Evolutionary conservation across 345 rosid genomes (phyloP), one percentile per base, ranked within the genome.

Genomic region (Eutrema yunnanense): DNA sequence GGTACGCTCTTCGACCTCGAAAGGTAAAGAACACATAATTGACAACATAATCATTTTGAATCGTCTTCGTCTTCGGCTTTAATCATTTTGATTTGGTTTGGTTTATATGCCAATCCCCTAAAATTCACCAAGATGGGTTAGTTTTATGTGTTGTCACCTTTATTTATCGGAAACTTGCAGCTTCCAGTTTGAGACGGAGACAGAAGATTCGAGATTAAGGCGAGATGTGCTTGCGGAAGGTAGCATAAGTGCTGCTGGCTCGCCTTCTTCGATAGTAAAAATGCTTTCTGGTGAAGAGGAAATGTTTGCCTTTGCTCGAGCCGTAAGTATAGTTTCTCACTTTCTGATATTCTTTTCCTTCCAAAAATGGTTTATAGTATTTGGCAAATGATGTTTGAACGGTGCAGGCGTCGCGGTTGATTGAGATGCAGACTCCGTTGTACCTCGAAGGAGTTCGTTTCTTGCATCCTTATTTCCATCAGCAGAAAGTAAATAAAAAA

Each of bases 181-280:
- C 80, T 90, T 94, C 80, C 96, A 94, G 78, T 94, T 89, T 65
- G 98, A 94, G 83, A 85, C 92, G 9, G 97, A 93, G 83, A 84
- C 78, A 12, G 96, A 90, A 84, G 95, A 82, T 50, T 63, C 84
- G 3, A 90, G 86, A 78, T 95, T 93, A 78, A 85, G 96, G 37
- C 73, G 88, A 69, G 74, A 90, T 79, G 98, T 90, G 76, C 74
- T 85, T 75, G 84, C 87, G 33, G 90, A 86, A 84, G 98, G 88
- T 63, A 84, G 63, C 71, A 86, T 84, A 69, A 79, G 94, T 61
- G 81, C 90, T 16, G 95, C 81, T 63, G 96, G 90, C 34, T 76
- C 87, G 47, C 87, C 95, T 5, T 34, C 84, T 73, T 83, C 89
- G 29, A 91, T 94, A 6, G 80, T 84, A 19, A 86, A 90, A 38